Percentiles rank a stretch among this genome's conserved stretches.
phyloP scores from a whole-genome alignment of 345 rosid genomes.

The Populus davidiana region DNA sequence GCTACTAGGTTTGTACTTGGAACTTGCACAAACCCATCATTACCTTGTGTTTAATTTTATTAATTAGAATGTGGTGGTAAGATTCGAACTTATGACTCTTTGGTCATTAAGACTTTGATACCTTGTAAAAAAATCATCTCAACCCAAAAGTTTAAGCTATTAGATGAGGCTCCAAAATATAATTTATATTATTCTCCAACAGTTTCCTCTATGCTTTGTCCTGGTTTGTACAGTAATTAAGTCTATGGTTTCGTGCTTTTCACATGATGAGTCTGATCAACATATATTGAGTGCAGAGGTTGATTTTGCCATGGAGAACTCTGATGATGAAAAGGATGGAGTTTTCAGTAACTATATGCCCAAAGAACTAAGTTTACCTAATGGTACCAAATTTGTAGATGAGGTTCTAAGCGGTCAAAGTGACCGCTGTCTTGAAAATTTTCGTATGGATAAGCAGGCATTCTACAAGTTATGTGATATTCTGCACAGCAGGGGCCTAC shows the following conservation, averaged over 20 bases:
- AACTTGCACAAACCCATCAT: neutral
- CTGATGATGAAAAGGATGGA: slow-evolving; percentile 57
- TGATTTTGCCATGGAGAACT: slow-evolving; percentile 48
- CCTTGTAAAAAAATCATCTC: neutral
- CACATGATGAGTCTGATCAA: neutral
- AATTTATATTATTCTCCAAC: neutral
- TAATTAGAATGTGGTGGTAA: neutral
- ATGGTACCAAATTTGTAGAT: slow-evolving; percentile 66
- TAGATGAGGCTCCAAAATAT: neutral
- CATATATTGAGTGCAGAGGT: slow-evolving; percentile 23
- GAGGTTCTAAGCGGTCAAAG: slow-evolving; percentile 67
- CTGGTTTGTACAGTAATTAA: neutral
- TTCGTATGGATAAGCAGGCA: slow-evolving; percentile 86
- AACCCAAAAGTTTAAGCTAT: neutral
- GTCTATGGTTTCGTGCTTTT: neutral
- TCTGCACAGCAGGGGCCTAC: slow-evolving; percentile 63
- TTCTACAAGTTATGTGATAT: slow-evolving; percentile 79
- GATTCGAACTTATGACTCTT: neutral
- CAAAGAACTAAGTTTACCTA: slow-evolving; percentile 41
- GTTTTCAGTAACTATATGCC: slow-evolving; percentile 34
- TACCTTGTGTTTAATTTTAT: neutral
- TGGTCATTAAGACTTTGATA: neutral
- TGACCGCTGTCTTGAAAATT: slow-evolving; percentile 64
- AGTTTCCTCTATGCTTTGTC: neutral
- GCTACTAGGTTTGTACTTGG: neutral